phyloP scores from a whole-genome alignment of 2,329 filamentous ascomycete species.

The Phyllosticta paracitricarpa region DNA sequence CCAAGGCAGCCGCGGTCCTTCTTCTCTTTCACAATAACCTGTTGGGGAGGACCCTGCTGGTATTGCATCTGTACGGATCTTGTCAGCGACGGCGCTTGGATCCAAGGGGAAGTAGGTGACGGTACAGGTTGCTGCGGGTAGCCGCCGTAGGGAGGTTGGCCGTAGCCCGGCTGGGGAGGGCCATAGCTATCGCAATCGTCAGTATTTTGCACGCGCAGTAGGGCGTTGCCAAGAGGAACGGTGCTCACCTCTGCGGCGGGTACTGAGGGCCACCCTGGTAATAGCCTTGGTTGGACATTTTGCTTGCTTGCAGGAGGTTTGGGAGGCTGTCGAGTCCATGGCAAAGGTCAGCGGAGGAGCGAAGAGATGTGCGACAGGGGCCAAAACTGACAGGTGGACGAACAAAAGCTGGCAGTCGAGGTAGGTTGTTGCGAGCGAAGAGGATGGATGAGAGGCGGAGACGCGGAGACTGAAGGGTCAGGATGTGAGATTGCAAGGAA shows the following conservation, averaged over 20 bases:
- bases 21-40: slow-evolving; percentile 33
- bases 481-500: not conserved
- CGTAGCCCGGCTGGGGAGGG: slow-evolving; percentile 16
- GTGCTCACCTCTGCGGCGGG: slow-evolving; percentile 25
- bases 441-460: slow-evolving; percentile 5
- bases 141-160: slow-evolving; percentile 3
- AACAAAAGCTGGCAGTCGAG: not conserved
- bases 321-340: not conserved
- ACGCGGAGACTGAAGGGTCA: not conserved
- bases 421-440: not conserved
- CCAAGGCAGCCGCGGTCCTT: slow-evolving; percentile 43
- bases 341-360: not conserved
- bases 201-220: slow-evolving; percentile 6
- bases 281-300: slow-evolving; percentile 31
- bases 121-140: slow-evolving; percentile 1
- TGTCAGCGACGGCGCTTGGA: not conserved
- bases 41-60: slow-evolving; percentile 39
- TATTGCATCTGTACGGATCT: slow-evolving; percentile 33
- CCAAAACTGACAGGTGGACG: not conserved
- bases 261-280: slow-evolving; percentile 25
- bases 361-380: not conserved
- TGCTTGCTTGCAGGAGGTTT: not conserved
- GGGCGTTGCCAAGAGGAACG: slow-evolving; percentile 11
- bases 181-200: slow-evolving; percentile 13
- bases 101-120: not conserved